A percentile compares a stretch with the other conserved stretches of the same genome.
phyloP scores from a whole-genome alignment of 2,329 filamentous ascomycete species.

The Cladosporium colombiae region DNA sequence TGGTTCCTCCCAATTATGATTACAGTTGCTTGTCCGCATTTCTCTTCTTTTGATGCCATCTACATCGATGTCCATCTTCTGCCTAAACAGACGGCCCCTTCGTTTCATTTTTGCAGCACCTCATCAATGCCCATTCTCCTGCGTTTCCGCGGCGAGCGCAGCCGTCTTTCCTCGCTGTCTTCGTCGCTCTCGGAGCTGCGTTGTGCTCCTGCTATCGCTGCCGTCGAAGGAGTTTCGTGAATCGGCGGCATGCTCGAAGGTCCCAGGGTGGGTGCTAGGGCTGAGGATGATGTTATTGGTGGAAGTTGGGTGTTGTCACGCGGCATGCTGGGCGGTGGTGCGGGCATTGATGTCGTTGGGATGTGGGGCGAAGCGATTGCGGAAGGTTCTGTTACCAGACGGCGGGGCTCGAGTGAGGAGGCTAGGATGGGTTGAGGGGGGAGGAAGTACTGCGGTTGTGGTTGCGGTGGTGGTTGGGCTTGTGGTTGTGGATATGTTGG shows the following conservation, averaged over 20 bases:
- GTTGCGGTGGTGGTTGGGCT: constrained; percentile 21
- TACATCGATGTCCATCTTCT: not conserved
- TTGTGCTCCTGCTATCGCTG: not conserved
- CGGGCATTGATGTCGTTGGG: not conserved
- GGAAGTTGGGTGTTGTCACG: constrained; percentile 28
- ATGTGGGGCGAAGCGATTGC: not conserved
- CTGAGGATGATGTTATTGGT: constrained; percentile 27
- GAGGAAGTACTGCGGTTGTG: constrained; percentile 16
- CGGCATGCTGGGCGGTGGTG: constrained; percentile 16
- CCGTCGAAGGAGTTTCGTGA: not conserved
- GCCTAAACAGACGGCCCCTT: not conserved
- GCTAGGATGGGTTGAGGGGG: constrained; percentile 1
- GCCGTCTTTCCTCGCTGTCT: constrained; percentile 24
- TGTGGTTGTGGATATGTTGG: constrained; percentile 24
- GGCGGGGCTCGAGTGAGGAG: not conserved
- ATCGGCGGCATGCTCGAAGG: constrained; percentile 4
- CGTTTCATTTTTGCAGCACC: constrained; percentile 31
- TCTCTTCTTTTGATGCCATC: not conserved
- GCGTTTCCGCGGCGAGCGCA: constrained; percentile 30
- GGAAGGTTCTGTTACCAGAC: not conserved
- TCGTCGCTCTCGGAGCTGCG: constrained; percentile 25
- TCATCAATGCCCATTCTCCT: constrained; percentile 36
- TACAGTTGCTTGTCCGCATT: not conserved
- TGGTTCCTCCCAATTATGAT: not conserved
- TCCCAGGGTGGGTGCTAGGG: not conserved